Conservation (phyloP, 768 basidiomycete species). For the Suillus brevipes region DNA sequence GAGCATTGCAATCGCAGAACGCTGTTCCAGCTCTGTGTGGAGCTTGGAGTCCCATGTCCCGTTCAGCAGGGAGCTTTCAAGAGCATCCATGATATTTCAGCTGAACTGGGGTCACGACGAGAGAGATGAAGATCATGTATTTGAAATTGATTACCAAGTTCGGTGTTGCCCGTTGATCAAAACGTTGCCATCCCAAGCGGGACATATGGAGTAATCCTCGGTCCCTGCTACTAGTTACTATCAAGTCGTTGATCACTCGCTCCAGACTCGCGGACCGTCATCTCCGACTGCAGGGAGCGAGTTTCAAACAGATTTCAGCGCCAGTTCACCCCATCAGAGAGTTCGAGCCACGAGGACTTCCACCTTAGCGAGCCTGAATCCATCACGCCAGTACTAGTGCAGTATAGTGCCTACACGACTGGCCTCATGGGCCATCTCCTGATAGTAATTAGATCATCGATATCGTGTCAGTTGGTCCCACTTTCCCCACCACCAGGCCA, state of each 20-base stretch:
- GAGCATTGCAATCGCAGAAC: constrained; percentile 32
- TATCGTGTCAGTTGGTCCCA: background rate
- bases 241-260: background rate
- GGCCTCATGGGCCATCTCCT: background rate
- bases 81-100: constrained; percentile 19
- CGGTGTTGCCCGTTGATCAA: background rate
- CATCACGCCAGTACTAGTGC: background rate
- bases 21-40: constrained; percentile 20
- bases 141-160: constrained; percentile 1
- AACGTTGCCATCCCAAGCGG: too few relatives aligned
- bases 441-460: background rate
- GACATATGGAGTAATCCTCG: background rate
- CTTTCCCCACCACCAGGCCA: background rate
- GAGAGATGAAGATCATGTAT: constrained; percentile 3
- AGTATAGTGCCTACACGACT: background rate
- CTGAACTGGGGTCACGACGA: background rate
- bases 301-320: background rate
- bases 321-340: background rate
- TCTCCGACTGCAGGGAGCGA: background rate
- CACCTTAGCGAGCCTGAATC: background rate
- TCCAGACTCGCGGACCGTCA: background rate
- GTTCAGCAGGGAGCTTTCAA: constrained; percentile 60
- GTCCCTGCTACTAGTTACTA: background rate
- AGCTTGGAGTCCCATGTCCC: constrained; percentile 44
- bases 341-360: background rate